Evolutionary conservation across 176 grass and related monocot genomes (phyloP), one percentile per base, ranked within the genome.

Genomic region (Thalia dealbata): DNA sequence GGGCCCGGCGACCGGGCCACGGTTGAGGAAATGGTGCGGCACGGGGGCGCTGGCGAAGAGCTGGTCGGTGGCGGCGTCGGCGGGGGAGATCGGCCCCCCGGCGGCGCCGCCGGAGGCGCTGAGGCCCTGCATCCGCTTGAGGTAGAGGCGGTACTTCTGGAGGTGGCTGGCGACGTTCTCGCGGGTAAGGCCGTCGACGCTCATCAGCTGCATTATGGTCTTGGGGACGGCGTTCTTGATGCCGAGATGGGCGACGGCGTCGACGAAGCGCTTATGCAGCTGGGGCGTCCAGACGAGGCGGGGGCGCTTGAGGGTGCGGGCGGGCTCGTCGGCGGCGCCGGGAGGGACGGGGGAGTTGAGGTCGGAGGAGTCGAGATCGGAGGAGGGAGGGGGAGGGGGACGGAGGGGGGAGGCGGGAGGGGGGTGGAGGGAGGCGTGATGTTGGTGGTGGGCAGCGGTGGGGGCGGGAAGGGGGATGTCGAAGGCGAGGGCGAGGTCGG

Each of bases 161-260:
- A 73, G 71, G 71, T 73, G 71, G 71, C 71, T 73, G 16, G 71
- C 71, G 28, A 72, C 70, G 70, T 72, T 72, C 70, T 72, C 70
- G 46, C 70, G 70, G 25, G 70, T 72, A 25, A 72, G 71, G 18
- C 71, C 71, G 71, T 73, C 71, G 27, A 73, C 71, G 71, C 71
- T 73, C 71, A 73, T 73, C 71, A 73, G 52, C 71, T 72, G 70
- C 70, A 72, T 72, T 72, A 72, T 72, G 70, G 70, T 72, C 70
- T 72, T 72, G 25, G 70, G 70, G 46, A 72, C 70, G 46, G 70
- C 70, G 70, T 72, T 72, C 70, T 72, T 72, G 48, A 72, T 72
- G 4, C 70, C 70, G 44, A 72, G 70, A 45, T 72, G 70, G 70
- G 46, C 70, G 22, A 72, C 70, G 22, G 71, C 71, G 51, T 73